A percentile compares a stretch with the other conserved stretches of the same genome.
These are phyloP conservation scores for Eragrostis curvula DNA, from an alignment of 176 grass and related monocot genomes.

Conservation along the genomic window DNA sequence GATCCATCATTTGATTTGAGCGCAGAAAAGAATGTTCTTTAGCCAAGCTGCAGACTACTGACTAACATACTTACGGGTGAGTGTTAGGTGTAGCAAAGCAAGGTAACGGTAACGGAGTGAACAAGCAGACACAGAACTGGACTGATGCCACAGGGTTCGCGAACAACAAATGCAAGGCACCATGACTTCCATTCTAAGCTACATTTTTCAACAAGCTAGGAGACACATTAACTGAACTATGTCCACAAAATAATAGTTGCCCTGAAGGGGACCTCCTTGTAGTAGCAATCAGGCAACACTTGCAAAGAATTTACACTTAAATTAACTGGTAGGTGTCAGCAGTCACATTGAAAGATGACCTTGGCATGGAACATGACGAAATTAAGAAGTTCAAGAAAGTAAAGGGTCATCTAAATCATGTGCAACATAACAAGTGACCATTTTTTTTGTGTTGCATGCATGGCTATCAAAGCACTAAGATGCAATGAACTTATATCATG, in stretches of 20 bases:
- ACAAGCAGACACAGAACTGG: neutral
- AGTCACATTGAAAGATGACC: too few species aligned
- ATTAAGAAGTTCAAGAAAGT: too few species aligned
- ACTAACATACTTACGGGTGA: neutral
- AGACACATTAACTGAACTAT: neutral
- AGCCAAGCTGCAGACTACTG: constrained; percentile 2
- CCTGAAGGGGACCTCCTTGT: neutral
- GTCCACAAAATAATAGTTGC: neutral
- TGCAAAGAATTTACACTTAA: neutral
- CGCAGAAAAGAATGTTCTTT: neutral
- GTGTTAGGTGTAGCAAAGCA: neutral
- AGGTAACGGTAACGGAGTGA: neutral
- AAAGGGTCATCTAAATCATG: too few species aligned
- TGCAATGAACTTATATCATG: neutral
- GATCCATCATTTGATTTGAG: neutral
- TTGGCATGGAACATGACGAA: too few species aligned
- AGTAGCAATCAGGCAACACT: neutral
- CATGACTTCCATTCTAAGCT: neutral
- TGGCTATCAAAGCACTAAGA: too few species aligned
- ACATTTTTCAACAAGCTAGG: neutral
- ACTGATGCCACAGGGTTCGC: neutral
- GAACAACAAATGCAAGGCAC: neutral
- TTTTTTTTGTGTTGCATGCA: too few species aligned
- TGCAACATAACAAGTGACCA: too few species aligned
- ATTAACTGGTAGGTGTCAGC: too few species aligned